Evolutionary conservation across 2,329 filamentous ascomycete species (phyloP).

Genomic region (Mariannaea elegans): DNA sequence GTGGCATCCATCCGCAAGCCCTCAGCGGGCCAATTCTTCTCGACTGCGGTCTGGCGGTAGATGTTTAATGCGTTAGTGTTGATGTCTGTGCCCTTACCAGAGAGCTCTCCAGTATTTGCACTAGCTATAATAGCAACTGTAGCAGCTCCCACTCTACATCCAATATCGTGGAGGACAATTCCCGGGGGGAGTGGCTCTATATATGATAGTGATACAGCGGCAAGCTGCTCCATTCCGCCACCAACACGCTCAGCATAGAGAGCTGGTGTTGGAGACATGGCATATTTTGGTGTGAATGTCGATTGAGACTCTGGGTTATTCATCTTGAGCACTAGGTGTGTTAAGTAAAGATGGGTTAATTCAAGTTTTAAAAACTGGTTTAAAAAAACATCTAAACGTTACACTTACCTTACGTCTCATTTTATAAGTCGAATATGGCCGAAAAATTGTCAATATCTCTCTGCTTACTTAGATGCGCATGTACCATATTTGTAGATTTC

Average conservation of each 20-base stretch:
- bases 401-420: too few species aligned
- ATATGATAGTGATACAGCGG: not conserved
- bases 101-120: rapidly evolving
- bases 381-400: too few species aligned
- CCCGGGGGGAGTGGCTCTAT: rapidly evolving
- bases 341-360: too few species aligned
- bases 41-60: not conserved
- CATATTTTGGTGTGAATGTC: slow-evolving; percentile 3
- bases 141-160: slow-evolving; percentile 11
- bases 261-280: slow-evolving; percentile 11
- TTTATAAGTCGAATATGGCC: too few species aligned
- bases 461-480: too few species aligned
- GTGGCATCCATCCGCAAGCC: not conserved
- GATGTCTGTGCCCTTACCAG: slow-evolving; percentile 14
- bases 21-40: not conserved
- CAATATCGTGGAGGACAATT: slow-evolving; percentile 10
- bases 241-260: slow-evolving; percentile 11
- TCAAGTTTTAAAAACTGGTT: too few species aligned
- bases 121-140: not conserved
- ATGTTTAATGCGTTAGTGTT: rapidly evolving
- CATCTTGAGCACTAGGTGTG: too few species aligned
- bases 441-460: too few species aligned
- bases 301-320: not conserved
- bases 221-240: slow-evolving; percentile 10
- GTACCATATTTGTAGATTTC: too few species aligned